A percentile compares a stretch with the other conserved stretches of the same genome.
Conservation (phyloP, 169 alveolate species). For the Cryptosporidium bovis region DNA sequence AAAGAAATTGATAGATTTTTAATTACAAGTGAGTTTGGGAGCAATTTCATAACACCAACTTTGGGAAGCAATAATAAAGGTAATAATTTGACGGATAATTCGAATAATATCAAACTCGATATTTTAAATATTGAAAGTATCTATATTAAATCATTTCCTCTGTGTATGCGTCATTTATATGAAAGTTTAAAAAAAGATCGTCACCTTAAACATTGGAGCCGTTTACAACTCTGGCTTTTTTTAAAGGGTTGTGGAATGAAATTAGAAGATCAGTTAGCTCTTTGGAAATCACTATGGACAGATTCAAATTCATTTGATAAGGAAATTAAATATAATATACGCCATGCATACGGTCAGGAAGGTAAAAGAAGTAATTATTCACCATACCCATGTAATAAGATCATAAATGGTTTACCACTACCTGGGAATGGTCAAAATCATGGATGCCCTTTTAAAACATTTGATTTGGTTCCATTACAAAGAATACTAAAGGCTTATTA, state of each 20-base stretch:
- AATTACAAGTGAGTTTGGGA: conserved; percentile 5
- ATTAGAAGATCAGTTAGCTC: conserved; percentile 86
- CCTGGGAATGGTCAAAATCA: conserved; percentile 91
- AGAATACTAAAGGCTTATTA: conserved; percentile 74
- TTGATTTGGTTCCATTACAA: conserved; percentile 74
- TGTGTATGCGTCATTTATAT: conserved; percentile 90
- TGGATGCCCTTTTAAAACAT: conserved; percentile 94
- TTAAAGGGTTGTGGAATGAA: conserved; percentile 91
- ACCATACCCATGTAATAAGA: conserved; percentile 91
- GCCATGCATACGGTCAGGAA: conserved; percentile 94
- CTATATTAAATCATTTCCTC: conserved; percentile 87
- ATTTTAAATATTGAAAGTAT: conserved; percentile 69
- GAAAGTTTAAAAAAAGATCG: conserved; percentile 84
- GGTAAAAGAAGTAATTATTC: conserved; percentile 92
- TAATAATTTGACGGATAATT: neutral
- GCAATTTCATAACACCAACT: neutral
- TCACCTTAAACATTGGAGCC: conserved; percentile 88
- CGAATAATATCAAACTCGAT: conserved; percentile 30
- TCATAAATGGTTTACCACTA: conserved; percentile 87
- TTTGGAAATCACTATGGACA: conserved; percentile 87
- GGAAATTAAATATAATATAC: conserved; percentile 90
- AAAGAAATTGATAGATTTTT: conserved; percentile 17
- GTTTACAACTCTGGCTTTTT: conserved; percentile 90
- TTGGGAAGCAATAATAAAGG: neutral
- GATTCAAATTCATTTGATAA: conserved; percentile 87